Percentiles rank a stretch among this genome's conserved stretches.
These are phyloP conservation scores for Pleurotus sapidus DNA, from an alignment of 768 basidiomycete genomes.

Conservation along the genomic window DNA sequence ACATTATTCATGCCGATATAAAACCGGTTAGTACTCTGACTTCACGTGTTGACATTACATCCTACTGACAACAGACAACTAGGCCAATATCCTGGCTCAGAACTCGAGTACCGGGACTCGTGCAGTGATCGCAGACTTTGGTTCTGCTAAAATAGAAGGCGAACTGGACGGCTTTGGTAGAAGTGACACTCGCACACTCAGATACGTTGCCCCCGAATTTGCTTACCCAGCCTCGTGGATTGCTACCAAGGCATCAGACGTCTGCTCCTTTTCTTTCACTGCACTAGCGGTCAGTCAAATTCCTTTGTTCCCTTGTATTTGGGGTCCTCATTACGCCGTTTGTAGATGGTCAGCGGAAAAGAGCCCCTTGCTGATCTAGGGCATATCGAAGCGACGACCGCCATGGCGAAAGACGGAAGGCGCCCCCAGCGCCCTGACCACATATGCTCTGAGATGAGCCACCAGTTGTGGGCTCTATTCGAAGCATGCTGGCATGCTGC, in stretches of 20 bases:
- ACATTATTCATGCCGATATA: conserved; percentile 3
- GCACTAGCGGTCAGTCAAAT: neutral
- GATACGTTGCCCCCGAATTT: neutral
- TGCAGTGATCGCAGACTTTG: neutral
- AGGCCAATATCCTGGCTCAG: neutral
- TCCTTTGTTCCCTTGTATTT: neutral
- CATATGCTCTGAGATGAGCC: neutral
- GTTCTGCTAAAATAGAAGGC: neutral
- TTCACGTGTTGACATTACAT: neutral
- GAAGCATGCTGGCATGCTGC: neutral
- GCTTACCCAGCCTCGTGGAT: neutral
- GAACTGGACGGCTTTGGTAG: neutral
- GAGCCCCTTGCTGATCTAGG: neutral
- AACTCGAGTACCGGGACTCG: neutral
- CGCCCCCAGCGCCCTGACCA: neutral
- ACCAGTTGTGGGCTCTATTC: neutral
- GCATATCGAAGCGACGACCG: neutral
- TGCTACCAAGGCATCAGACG: neutral
- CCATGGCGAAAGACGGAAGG: neutral
- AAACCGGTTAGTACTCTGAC: conserved; percentile 2
- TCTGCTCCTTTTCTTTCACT: neutral
- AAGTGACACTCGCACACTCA: neutral
- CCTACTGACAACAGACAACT: neutral
- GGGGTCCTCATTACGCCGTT: neutral
- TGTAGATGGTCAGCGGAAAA: neutral